phyloP scores from a whole-genome alignment of 108 stramenopile genomes.

The Epithemia pelagica region DNA sequence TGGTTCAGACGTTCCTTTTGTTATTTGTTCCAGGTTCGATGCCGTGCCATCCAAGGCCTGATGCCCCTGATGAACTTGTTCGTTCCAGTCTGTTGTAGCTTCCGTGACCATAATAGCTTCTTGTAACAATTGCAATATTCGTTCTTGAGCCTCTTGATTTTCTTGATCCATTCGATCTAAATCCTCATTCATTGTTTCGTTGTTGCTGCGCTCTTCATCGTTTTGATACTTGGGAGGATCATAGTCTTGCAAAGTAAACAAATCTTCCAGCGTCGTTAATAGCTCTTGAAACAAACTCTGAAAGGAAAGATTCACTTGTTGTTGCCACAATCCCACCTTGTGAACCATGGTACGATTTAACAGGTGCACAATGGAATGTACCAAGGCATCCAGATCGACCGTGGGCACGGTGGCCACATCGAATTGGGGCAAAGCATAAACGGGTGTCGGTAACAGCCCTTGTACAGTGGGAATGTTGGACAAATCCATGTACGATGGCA shows the following conservation, averaged over 20 bases:
- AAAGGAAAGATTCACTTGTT: constrained; percentile 12
- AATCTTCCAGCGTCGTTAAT: constrained; percentile 2
- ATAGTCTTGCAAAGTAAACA: constrained; percentile 31
- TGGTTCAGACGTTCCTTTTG: not conserved
- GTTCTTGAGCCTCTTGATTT: constrained; percentile 1
- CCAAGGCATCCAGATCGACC: constrained; percentile 14
- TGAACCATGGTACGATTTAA: not conserved
- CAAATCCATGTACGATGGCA: constrained; percentile 32
- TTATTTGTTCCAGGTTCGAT: not conserved
- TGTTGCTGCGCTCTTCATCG: not conserved
- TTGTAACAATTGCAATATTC: constrained; percentile 5
- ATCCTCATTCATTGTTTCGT: not conserved
- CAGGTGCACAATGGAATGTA: not conserved
- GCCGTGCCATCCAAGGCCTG: not conserved
- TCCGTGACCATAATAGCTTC: not conserved
- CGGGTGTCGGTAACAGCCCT: constrained; percentile 17
- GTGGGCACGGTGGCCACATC: constrained; percentile 1
- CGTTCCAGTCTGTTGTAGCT: not conserved
- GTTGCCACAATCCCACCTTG: not conserved
- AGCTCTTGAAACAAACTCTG: constrained; percentile 2
- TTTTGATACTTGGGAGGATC: constrained; percentile 30
- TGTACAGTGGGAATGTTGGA: constrained; percentile 15
- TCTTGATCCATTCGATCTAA: not conserved
- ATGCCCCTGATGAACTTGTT: not conserved
- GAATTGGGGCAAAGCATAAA: constrained; percentile 7